A percentile compares a stretch with the other conserved stretches of the same genome.
These are phyloP conservation scores for Ceratobasidium sp. DNA, from an alignment of 1,284 basidiomycete species.

Conservation along the genomic window DNA sequence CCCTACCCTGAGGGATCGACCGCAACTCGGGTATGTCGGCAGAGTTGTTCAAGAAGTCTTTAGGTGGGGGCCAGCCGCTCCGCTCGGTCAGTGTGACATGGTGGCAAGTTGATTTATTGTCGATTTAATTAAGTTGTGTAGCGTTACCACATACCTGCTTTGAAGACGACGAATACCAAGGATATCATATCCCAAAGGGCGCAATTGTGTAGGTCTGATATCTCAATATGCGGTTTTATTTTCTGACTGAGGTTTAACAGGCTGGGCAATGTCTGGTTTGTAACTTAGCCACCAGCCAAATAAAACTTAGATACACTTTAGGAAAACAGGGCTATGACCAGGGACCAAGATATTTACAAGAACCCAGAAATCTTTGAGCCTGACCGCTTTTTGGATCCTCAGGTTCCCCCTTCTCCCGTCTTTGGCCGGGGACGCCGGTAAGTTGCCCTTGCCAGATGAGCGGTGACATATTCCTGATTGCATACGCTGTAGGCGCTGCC, in stretches of 20 bases:
- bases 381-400: constrained; percentile 31
- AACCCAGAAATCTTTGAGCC: constrained; percentile 33
- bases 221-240: too few relatives aligned
- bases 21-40: neutral
- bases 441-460: too few relatives aligned
- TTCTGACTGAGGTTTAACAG: too few relatives aligned
- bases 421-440: constrained; percentile 12
- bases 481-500: neutral
- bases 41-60: neutral
- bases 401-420: neutral
- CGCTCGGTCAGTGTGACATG: neutral
- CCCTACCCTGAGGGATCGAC: neutral
- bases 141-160: neutral
- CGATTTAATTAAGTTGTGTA: neutral
- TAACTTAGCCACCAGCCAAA: too few relatives aligned
- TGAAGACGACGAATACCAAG: neutral
- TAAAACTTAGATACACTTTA: too few relatives aligned
- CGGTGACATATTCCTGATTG: too few relatives aligned
- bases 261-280: too few relatives aligned
- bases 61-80: neutral
- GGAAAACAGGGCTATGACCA: constrained; percentile 17
- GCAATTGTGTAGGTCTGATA: constrained; percentile 3
- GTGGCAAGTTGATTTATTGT: neutral
- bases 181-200: neutral
- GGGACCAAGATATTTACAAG: constrained; percentile 33